Percentiles rank a stretch among this genome's conserved stretches.
phyloP scores from a whole-genome alignment of 306 rosid species.

The Corylus avellana region DNA sequence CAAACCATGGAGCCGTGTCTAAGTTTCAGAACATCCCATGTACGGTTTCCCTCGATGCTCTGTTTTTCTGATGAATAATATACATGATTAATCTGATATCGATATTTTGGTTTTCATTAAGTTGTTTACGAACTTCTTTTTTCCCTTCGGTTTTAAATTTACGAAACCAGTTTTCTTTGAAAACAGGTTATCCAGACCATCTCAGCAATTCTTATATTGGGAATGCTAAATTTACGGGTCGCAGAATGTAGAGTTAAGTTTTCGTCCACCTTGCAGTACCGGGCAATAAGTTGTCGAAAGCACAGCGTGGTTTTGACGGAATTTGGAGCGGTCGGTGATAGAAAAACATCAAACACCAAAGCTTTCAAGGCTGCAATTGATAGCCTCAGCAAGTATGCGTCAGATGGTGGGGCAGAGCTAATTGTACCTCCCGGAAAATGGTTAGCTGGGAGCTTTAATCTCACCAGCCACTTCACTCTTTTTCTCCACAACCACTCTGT shows the following conservation, averaged over 20 bases:
- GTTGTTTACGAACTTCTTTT: background rate
- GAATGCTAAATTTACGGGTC: conserved; percentile 18
- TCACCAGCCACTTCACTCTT: conserved; percentile 86
- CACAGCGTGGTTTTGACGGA: conserved; percentile 61
- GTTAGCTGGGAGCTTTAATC: conserved; percentile 89
- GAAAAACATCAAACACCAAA: conserved; percentile 61
- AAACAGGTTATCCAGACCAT: conserved; percentile 25
- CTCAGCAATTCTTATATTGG: conserved; percentile 11
- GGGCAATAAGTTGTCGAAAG: conserved; percentile 57
- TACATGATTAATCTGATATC: background rate
- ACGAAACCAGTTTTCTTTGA: background rate
- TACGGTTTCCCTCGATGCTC: conserved; percentile 3
- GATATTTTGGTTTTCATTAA: background rate
- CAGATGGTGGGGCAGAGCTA: conserved; percentile 77
- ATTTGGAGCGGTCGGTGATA: conserved; percentile 92
- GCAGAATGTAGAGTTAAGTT: conserved; percentile 32
- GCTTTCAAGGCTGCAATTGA: conserved; percentile 71
- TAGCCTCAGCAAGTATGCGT: conserved; percentile 43
- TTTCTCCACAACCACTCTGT: conserved; percentile 76
- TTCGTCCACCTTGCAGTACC: conserved; percentile 24
- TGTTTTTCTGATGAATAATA: no score
- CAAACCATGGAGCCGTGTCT: conserved; percentile 25
- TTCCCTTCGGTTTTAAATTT: conserved; percentile 30
- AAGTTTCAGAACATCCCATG: conserved; percentile 16
- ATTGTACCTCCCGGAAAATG: conserved; percentile 87